These are phyloP conservation scores for Podila minutissima DNA, from an alignment of 192 early-diverging fungal species.

Conservation along the genomic window DNA sequence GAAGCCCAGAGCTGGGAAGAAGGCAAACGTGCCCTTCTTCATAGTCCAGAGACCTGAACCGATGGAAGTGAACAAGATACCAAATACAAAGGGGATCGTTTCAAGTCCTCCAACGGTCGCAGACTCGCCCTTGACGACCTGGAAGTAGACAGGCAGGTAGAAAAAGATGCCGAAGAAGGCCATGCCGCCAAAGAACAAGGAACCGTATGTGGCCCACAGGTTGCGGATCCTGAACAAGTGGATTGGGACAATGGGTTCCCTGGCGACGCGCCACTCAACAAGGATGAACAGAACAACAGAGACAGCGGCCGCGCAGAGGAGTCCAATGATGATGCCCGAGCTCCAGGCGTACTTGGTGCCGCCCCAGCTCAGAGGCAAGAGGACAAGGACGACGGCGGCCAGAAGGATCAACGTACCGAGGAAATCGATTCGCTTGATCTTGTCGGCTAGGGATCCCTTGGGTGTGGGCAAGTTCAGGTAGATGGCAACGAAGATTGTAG, in stretches of 20 bases:
- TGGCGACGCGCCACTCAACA: constrained; percentile 61
- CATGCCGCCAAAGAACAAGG: constrained; percentile 60
- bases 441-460: constrained; percentile 52
- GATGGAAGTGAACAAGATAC: constrained; percentile 59
- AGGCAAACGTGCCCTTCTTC: constrained; percentile 57
- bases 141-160: constrained; percentile 71
- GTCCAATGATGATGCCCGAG: constrained; percentile 59
- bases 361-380: constrained; percentile 71
- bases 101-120: constrained; percentile 64
- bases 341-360: constrained; percentile 69
- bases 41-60: constrained; percentile 56
- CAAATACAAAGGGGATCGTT: constrained; percentile 66
- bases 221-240: constrained; percentile 60
- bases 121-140: constrained; percentile 60
- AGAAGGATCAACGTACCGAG: constrained; percentile 64
- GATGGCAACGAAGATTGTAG: constrained; percentile 37
- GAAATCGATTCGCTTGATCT: constrained; percentile 69
- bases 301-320: constrained; percentile 57
- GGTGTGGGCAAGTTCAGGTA: constrained; percentile 61
- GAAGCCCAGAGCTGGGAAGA: constrained; percentile 58
- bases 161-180: constrained; percentile 65
- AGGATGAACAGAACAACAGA: constrained; percentile 53
- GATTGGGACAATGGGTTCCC: constrained; percentile 64
- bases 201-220: constrained; percentile 53
- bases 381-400: constrained; percentile 56